Conservation (phyloP, 345 rosid genomes). For the Noccaea caerulescens region DNA sequence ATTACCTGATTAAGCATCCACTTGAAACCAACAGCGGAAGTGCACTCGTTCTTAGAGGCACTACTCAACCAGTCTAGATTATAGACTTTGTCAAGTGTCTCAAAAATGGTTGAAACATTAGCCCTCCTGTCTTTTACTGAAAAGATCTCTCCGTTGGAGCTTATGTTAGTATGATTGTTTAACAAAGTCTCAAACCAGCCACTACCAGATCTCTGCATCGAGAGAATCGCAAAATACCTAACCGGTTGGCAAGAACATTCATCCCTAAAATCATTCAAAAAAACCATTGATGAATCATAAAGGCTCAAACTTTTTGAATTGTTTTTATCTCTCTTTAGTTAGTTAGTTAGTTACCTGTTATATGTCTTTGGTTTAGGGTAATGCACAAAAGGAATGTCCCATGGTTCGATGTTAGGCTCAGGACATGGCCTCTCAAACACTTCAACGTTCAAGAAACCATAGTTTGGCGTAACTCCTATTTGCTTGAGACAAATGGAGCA, state of each 20-base stretch:
- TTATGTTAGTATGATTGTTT: slow-evolving; percentile 89
- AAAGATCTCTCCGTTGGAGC: slow-evolving; percentile 97
- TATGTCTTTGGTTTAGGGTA: slow-evolving; percentile 78
- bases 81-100: slow-evolving; percentile 79
- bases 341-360: slow-evolving; percentile 55
- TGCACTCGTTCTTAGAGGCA: slow-evolving; percentile 95
- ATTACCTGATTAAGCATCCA: slow-evolving; percentile 99
- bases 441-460: slow-evolving; percentile 55
- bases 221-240: slow-evolving; percentile 84
- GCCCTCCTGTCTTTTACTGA: slow-evolving; percentile 87
- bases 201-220: slow-evolving; percentile 99
- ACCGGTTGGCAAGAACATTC: slow-evolving; percentile 94
- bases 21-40: slow-evolving; percentile 92
- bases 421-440: slow-evolving; percentile 68
- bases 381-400: slow-evolving; percentile 90
- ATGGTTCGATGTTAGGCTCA: slow-evolving; percentile 72
- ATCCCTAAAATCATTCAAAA: slow-evolving; percentile 52
- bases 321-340: slow-evolving; percentile 1
- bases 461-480: slow-evolving; percentile 53
- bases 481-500: slow-evolving; percentile 83
- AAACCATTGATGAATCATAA: not conserved
- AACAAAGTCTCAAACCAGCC: slow-evolving; percentile 98
- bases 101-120: slow-evolving; percentile 66
- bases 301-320: not conserved
- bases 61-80: slow-evolving; percentile 90